phyloP scores from a whole-genome alignment of 208 protist species.

The Tetramitus jugosus region DNA sequence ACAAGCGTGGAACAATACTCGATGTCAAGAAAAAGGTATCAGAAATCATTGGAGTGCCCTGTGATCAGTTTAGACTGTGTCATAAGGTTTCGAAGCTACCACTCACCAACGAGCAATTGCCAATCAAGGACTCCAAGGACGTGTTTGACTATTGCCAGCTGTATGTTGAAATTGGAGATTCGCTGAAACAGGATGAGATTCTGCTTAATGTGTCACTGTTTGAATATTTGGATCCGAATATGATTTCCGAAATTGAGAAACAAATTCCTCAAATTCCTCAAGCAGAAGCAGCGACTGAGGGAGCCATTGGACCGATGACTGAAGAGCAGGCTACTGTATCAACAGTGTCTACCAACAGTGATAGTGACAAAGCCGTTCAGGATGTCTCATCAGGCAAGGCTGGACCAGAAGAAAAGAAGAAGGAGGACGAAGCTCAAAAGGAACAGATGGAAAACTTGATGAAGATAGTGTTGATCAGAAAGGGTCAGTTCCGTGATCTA shows the following conservation, averaged over 20 bases:
- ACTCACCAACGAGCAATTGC: not conserved
- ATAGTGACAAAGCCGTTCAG: too few species aligned
- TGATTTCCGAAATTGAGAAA: not conserved
- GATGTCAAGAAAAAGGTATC: not conserved
- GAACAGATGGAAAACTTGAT: not conserved
- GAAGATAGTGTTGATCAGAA: not conserved
- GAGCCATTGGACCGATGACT: too few species aligned
- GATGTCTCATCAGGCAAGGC: too few species aligned
- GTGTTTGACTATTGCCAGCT: not conserved
- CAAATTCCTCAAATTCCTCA: not conserved
- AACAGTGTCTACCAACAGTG: too few species aligned
- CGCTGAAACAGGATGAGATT: not conserved
- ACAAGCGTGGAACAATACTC: not conserved
- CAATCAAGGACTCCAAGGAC: not conserved
- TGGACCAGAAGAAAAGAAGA: too few species aligned
- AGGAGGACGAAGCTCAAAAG: too few species aligned
- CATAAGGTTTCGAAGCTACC: not conserved
- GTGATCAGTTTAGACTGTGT: not conserved
- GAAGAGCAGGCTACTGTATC: too few species aligned
- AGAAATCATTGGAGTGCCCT: not conserved
- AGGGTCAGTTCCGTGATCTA: not conserved
- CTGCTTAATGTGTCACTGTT: not conserved
- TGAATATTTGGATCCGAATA: not conserved
- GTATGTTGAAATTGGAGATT: not conserved
- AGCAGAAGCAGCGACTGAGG: not conserved